phyloP scores from a whole-genome alignment of 495 filamentous ascomycete species.

The Recurvomyces mirabilis region DNA sequence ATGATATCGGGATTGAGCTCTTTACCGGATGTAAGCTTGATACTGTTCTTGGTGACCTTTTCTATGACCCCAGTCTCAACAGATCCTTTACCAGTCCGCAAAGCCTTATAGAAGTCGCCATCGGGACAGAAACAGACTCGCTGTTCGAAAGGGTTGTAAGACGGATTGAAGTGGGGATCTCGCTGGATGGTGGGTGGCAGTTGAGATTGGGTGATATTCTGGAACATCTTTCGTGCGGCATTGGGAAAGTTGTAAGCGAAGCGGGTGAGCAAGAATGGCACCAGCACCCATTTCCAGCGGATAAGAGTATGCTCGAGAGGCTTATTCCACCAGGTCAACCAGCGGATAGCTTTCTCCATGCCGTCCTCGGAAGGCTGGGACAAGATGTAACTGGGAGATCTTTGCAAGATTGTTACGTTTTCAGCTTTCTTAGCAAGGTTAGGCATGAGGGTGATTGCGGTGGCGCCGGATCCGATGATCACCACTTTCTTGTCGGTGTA shows the following conservation, averaged over 20 bases:
- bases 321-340: slow-evolving; percentile 32
- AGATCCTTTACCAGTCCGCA: slow-evolving; percentile 45
- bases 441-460: slow-evolving; percentile 46
- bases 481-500: slow-evolving; percentile 41
- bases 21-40: slow-evolving; percentile 45
- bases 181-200: slow-evolving; percentile 45
- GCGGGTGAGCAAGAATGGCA: slow-evolving; percentile 38
- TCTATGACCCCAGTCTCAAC: slow-evolving; percentile 61
- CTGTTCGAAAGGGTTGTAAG: slow-evolving; percentile 64
- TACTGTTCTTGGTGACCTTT: slow-evolving; percentile 47
- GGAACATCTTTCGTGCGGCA: slow-evolving; percentile 38
- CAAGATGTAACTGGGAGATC: slow-evolving; percentile 47
- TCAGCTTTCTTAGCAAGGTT: slow-evolving; percentile 37
- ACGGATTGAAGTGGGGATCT: slow-evolving; percentile 60
- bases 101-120: slow-evolving; percentile 57
- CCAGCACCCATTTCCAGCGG: slow-evolving; percentile 38
- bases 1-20: slow-evolving; percentile 57
- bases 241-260: slow-evolving; percentile 48
- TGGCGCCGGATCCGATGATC: slow-evolving; percentile 48
- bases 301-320: slow-evolving; percentile 31
- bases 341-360: slow-evolving; percentile 25
- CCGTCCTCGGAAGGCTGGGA: slow-evolving; percentile 36
- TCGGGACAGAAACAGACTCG: slow-evolving; percentile 60
- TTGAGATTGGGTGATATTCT: slow-evolving; percentile 30
- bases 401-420: slow-evolving; percentile 47